These are phyloP conservation scores for Aspergillus eucalypticola DNA, from an alignment of 2,329 filamentous ascomycete species.

Conservation along the genomic window DNA sequence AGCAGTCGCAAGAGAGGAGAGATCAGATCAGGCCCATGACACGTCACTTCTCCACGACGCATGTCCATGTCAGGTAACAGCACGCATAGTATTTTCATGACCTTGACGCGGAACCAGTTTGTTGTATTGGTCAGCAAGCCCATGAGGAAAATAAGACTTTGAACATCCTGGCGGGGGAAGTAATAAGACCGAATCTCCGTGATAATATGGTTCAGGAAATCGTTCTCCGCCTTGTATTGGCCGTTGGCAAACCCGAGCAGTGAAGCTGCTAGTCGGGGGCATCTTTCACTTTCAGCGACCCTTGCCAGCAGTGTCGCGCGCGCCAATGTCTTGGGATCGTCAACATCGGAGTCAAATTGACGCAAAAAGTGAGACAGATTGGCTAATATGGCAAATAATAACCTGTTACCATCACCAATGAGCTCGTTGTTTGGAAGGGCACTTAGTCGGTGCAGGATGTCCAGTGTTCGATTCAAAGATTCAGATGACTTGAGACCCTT, in stretches of 20 bases:
- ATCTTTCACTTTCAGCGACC: slow-evolving; percentile 72
- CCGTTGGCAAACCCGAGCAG: slow-evolving; percentile 69
- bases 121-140: slow-evolving; percentile 86
- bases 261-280: slow-evolving; percentile 66
- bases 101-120: slow-evolving; percentile 88
- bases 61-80: slow-evolving; percentile 91
- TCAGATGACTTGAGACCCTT: slow-evolving; percentile 87
- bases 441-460: slow-evolving; percentile 75
- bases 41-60: slow-evolving; percentile 83
- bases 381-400: slow-evolving; percentile 86
- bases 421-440: slow-evolving; percentile 76
- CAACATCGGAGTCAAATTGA: slow-evolving; percentile 67
- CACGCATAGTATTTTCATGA: slow-evolving; percentile 83
- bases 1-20: slow-evolving; percentile 85
- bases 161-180: slow-evolving; percentile 79
- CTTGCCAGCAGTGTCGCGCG: slow-evolving; percentile 70
- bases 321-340: slow-evolving; percentile 58
- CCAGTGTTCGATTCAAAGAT: slow-evolving; percentile 75
- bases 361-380: slow-evolving; percentile 85
- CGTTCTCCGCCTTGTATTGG: slow-evolving; percentile 66
- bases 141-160: slow-evolving; percentile 84
- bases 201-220: slow-evolving; percentile 75
- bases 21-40: slow-evolving; percentile 90
- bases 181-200: slow-evolving; percentile 74
- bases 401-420: slow-evolving; percentile 76